A percentile compares a stretch with the other conserved stretches of the same genome.
Evolutionary conservation across 2,329 filamentous ascomycete species (phyloP).

Genomic region (Cladophialophora yegresii): DNA sequence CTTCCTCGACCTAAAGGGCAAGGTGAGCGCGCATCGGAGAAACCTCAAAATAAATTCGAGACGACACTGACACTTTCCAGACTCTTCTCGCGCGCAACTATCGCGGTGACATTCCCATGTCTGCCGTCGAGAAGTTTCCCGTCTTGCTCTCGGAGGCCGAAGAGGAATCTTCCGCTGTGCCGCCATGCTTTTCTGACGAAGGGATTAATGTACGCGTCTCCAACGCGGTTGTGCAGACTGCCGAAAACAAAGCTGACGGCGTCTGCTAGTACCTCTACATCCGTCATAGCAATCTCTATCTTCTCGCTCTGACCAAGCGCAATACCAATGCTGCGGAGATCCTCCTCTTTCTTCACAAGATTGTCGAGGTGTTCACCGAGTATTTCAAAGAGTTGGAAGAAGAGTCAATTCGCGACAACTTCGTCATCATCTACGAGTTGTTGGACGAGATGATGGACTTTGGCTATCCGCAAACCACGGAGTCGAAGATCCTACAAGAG

Average conservation of each 20-base stretch:
- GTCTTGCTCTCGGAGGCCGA: constrained; percentile 94
- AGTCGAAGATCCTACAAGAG: constrained; percentile 97
- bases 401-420: constrained; percentile 98
- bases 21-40: constrained; percentile 60
- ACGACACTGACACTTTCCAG: constrained; percentile 51
- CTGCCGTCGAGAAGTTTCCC: constrained; percentile 96
- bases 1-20: constrained; percentile 99
- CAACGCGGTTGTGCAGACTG: not conserved
- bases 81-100: constrained; percentile 98
- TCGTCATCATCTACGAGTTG: constrained; percentile 97
- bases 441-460: constrained; percentile 99
- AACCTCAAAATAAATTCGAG: not conserved
- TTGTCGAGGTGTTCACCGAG: constrained; percentile 98
- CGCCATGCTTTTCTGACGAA: constrained; percentile 96
- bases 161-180: constrained; percentile 96
- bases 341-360: constrained; percentile 93
- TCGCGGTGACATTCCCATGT: constrained; percentile 98
- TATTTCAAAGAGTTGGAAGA: constrained; percentile 99
- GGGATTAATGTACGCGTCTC: constrained; percentile 76
- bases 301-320: constrained; percentile 95
- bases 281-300: constrained; percentile 97
- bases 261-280: constrained; percentile 87
- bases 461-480: constrained; percentile 97
- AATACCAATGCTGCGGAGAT: constrained; percentile 99
- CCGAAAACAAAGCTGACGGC: constrained; percentile 11